Percentiles rank a stretch among this genome's conserved stretches.
These are phyloP conservation scores for Clathrus columnatus DNA, from an alignment of 768 basidiomycete genomes.

Conservation along the genomic window DNA sequence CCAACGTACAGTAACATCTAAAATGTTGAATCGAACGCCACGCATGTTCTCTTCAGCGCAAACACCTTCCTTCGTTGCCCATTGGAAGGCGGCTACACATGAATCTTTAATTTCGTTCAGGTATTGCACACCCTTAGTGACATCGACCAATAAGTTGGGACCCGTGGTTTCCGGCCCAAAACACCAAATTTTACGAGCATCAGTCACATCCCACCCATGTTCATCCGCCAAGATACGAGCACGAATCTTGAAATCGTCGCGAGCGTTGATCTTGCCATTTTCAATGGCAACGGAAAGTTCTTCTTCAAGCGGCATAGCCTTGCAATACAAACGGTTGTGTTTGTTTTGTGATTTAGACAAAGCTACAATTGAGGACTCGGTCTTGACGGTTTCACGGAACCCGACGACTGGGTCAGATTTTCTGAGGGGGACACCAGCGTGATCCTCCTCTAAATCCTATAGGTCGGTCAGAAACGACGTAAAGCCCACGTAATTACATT, in stretches of 20 bases:
- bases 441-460: slow-evolving; percentile 97
- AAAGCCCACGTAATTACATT: neutral
- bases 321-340: slow-evolving; percentile 96
- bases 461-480: slow-evolving; percentile 4
- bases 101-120: slow-evolving; percentile 99
- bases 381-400: slow-evolving; percentile 94
- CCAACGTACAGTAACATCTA: slow-evolving; percentile 72
- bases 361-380: slow-evolving; percentile 92
- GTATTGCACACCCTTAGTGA: slow-evolving; percentile 99
- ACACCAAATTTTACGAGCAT: slow-evolving; percentile 99
- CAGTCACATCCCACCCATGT: slow-evolving; percentile 97
- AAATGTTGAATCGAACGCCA: slow-evolving; percentile 90
- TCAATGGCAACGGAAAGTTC: slow-evolving; percentile 94
- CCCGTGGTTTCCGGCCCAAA: slow-evolving; percentile 99
- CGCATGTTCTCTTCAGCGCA: slow-evolving; percentile 98
- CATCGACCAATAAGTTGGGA: slow-evolving; percentile 93
- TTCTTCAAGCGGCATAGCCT: slow-evolving; percentile 89
- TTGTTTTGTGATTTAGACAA: slow-evolving; percentile 99
- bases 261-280: slow-evolving; percentile 68
- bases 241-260: slow-evolving; percentile 97
- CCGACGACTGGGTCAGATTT: slow-evolving; percentile 96
- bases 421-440: slow-evolving; percentile 98
- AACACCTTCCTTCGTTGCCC: slow-evolving; percentile 98
- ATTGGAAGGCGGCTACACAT: slow-evolving; percentile 97
- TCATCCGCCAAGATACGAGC: slow-evolving; percentile 96